These are phyloP conservation scores for Arthrobotrys pseudoclavata DNA, from an alignment of 2,329 filamentous ascomycete species.

Conservation along the genomic window DNA sequence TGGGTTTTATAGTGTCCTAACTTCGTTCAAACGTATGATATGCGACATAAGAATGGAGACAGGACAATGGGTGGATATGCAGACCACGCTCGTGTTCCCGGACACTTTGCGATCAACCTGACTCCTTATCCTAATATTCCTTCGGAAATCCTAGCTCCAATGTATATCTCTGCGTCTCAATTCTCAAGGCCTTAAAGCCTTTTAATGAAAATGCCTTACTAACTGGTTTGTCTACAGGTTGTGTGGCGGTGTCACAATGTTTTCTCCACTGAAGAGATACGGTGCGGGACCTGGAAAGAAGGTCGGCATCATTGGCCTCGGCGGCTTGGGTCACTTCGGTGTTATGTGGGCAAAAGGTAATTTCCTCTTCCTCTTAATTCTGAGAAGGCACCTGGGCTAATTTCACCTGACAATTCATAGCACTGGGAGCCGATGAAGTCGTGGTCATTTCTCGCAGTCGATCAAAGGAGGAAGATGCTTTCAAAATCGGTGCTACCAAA, in stretches of 20 bases:
- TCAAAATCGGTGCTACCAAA: conserved; percentile 74
- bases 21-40: conserved; percentile 74
- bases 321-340: conserved; percentile 73
- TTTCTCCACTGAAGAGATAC: conserved; percentile 76
- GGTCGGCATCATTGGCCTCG: conserved; percentile 80
- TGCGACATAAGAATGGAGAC: conserved; percentile 72
- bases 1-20: conserved; percentile 44
- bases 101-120: conserved; percentile 70
- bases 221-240: conserved; percentile 73
- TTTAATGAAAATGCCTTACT: conserved; percentile 67
- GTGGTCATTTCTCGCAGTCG: conserved; percentile 75
- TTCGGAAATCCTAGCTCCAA: conserved; percentile 68
- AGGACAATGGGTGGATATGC: conserved; percentile 77
- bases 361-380: background rate
- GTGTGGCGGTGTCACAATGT: conserved; percentile 82
- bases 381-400: conserved; percentile 73
- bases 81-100: conserved; percentile 61
- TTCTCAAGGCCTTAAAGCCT: conserved; percentile 65
- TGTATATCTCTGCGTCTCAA: conserved; percentile 16
- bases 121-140: conserved; percentile 69
- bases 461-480: conserved; percentile 73
- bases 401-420: conserved; percentile 74
- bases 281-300: conserved; percentile 78
- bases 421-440: conserved; percentile 76
- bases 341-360: conserved; percentile 58